Conservation (phyloP, 257 asterid species). For the Fraxinus excelsior region DNA sequence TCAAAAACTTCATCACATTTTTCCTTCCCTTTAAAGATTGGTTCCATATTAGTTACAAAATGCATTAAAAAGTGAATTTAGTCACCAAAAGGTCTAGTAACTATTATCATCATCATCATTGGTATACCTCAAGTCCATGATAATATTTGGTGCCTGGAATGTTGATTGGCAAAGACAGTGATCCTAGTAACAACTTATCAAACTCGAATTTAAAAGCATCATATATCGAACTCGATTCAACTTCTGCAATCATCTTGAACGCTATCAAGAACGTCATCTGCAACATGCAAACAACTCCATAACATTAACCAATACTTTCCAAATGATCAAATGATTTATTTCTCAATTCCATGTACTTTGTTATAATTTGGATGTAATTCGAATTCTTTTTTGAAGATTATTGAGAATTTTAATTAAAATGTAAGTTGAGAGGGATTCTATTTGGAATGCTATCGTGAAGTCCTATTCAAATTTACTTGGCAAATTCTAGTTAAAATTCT, state of each 20-base stretch:
- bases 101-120: not conserved
- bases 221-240: conserved; percentile 38
- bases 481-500: too few relatives aligned
- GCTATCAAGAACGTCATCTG: conserved; percentile 62
- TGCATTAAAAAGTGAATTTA: not conserved
- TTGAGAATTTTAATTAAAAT: too few relatives aligned
- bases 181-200: conserved; percentile 50
- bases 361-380: too few relatives aligned
- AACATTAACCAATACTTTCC: not conserved
- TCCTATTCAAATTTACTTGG: too few relatives aligned
- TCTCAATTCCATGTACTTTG: not conserved
- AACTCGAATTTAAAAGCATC: conserved; percentile 46
- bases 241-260: conserved; percentile 49
- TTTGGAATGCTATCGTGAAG: too few relatives aligned
- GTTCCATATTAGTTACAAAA: not conserved
- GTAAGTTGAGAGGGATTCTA: too few relatives aligned
- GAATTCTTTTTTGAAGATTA: too few relatives aligned
- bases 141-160: conserved; percentile 61
- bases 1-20: conserved; percentile 47
- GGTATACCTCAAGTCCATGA: conserved; percentile 52
- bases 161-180: conserved; percentile 70
- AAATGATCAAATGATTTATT: not conserved
- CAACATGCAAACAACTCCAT: not conserved
- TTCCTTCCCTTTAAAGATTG: conserved; percentile 62
- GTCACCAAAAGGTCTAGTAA: too few relatives aligned